A percentile compares a stretch with the other conserved stretches of the same genome.
These are phyloP conservation scores for Blastocladiella emersonii DNA, from an alignment of 371 early-diverging fungal genomes.

Conservation along the genomic window DNA sequence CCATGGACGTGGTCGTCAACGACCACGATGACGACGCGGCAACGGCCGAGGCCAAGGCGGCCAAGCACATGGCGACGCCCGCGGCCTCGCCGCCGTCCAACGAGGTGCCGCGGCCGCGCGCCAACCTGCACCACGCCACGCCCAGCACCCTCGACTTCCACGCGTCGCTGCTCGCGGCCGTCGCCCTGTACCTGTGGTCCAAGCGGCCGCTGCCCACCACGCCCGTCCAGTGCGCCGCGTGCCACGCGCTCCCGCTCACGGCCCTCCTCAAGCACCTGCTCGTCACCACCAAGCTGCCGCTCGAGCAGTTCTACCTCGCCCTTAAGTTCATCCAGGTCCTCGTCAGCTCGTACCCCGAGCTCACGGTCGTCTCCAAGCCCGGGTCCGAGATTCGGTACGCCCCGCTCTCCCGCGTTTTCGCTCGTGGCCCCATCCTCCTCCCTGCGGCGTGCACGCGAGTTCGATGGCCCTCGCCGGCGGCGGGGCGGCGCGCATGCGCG, in stretches of 20 bases:
- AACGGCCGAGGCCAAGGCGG: no score
- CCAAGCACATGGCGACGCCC: no score
- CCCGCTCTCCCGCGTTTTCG: no score
- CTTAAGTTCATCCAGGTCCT: constrained; percentile 2
- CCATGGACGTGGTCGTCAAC: no score
- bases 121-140: no score
- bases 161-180: neutral
- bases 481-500: no score
- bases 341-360: neutral
- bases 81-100: no score
- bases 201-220: neutral
- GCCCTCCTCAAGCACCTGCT: constrained; percentile 5
- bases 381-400: constrained; percentile 4
- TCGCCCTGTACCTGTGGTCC: neutral
- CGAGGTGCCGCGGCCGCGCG: no score
- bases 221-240: neutral
- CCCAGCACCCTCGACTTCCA: neutral
- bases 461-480: no score
- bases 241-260: neutral
- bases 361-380: neutral
- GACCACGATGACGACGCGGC: no score
- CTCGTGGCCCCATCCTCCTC: no score
- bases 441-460: no score
- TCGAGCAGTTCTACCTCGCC: constrained; percentile 1
- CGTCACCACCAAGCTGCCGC: constrained; percentile 4